phyloP scores from a whole-genome alignment of 805 yeast species.

The Candida morakotiae region DNA sequence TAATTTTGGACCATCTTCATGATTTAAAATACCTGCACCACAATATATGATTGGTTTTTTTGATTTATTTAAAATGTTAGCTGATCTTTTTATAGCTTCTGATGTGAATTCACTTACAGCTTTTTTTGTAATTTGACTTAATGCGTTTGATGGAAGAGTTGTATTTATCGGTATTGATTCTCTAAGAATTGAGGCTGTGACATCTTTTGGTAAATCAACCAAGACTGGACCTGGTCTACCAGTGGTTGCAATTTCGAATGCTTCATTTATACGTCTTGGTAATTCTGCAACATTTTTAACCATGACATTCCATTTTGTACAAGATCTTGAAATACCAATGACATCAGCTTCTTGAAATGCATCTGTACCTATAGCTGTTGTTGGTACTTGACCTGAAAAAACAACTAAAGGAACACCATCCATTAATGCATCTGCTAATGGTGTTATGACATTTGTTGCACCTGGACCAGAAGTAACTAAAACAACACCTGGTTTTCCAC shows the following conservation, averaged over 20 bases:
- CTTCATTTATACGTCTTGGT: constrained; percentile 94
- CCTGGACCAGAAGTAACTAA: constrained; percentile 99
- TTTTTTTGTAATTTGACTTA: constrained; percentile 63
- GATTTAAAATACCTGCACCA: constrained; percentile 85
- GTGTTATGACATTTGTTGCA: constrained; percentile 97
- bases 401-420: constrained; percentile 98
- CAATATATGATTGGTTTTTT: constrained; percentile 86
- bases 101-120: constrained; percentile 71
- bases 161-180: constrained; percentile 79
- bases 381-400: constrained; percentile 96
- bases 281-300: constrained; percentile 91
- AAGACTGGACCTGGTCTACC: constrained; percentile 99
- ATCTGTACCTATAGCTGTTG: constrained; percentile 94
- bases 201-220: constrained; percentile 97
- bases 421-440: constrained; percentile 94
- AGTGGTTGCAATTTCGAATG: constrained; percentile 91
- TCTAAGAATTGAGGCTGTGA: constrained; percentile 85
- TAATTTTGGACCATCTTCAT: constrained; percentile 73
- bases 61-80: constrained; percentile 72
- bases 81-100: constrained; percentile 73
- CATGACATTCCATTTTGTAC: constrained; percentile 99
- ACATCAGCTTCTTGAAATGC: constrained; percentile 99
- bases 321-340: constrained; percentile 91
- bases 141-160: constrained; percentile 71
- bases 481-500: constrained; percentile 96